These are phyloP conservation scores for Paramarasmius palmivorus DNA, from an alignment of 1,284 basidiomycete genomes.

Conservation along the genomic window DNA sequence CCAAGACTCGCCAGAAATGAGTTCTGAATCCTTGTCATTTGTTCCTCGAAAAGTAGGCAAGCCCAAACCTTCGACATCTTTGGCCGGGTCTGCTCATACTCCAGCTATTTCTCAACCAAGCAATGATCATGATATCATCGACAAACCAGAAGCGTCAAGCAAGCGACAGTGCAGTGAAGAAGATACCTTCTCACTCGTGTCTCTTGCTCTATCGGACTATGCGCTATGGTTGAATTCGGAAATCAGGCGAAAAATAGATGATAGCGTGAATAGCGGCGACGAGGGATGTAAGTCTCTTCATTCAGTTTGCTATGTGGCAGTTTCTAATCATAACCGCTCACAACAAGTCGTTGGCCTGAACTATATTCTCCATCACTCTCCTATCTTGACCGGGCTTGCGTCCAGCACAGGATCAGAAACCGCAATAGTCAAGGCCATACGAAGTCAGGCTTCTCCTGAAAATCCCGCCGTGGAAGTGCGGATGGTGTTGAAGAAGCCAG, in stretches of 20 bases:
- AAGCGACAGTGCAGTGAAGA: constrained; percentile 27
- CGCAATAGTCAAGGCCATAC: constrained; percentile 54
- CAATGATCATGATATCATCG: constrained; percentile 15
- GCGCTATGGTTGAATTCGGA: constrained; percentile 59
- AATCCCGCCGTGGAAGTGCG: constrained; percentile 54
- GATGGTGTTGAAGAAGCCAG: constrained; percentile 49
- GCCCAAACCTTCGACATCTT: constrained; percentile 17
- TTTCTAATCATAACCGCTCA: constrained; percentile 19
- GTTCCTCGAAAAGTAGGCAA: constrained; percentile 34
- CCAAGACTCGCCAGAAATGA: too few relatives aligned
- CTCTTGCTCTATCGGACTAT: constrained; percentile 66
- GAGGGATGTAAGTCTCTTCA: constrained; percentile 51
- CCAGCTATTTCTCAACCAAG: constrained; percentile 7
- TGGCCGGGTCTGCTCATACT: neutral
- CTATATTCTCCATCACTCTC: constrained; percentile 44
- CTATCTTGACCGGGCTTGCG: constrained; percentile 23
- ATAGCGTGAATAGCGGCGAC: constrained; percentile 21
- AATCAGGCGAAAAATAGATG: constrained; percentile 47
- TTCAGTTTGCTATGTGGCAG: neutral
- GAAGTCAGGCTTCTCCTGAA: constrained; percentile 32
- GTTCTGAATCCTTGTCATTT: constrained; percentile 30
- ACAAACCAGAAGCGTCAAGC: constrained; percentile 8
- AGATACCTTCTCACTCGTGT: constrained; percentile 49
- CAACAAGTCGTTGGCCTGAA: constrained; percentile 58
- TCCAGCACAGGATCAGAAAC: constrained; percentile 39